Evolutionary conservation across 179 eudicot species (phyloP), one percentile per base, ranked within the genome.

Genomic region (Beta lomatogona): DNA sequence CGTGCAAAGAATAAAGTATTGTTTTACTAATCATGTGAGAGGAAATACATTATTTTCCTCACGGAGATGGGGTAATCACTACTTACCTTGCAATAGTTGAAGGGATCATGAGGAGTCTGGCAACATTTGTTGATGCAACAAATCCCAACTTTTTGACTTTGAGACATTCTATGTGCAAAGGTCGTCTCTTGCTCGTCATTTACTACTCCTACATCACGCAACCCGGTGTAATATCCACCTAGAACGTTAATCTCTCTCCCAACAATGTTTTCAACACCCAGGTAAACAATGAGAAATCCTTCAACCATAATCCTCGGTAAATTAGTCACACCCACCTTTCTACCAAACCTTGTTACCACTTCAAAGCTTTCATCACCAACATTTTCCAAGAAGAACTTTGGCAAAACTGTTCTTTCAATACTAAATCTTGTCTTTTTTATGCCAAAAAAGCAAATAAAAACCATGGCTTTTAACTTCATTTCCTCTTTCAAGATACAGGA

Each of bases 231-330:
- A 80, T 70, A 83, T 21, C 86, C 86, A 36, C 86, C 45, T 79
- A 80, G 9, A 11, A 67, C 83, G 36, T 31, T 22, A 75, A 83
- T 75, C 21, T 83, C 86, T 21, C 44, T 36, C 36, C 86, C 86
- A 52, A 70, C 54, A 21, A 83, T 75, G 6, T 79, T 80, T 11
- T 83, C 80, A 75, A 80, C 36, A 52, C 82, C 82, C 55, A 83
- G 76, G 53, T 68, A 83, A 61, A 80, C 73, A 44, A 4, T 69
- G 7, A 83, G 80, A 25, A 75, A 80, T 1, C 83, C 76, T 61
- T 83, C 86, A 50, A 83, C 86, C 86, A 79, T 83, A 36, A 83
- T 58, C 67, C 50, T 79, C 0, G 86, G 86, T 77, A 83, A 75
- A 9, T 66, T 83, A 14, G 77, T 79, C 53, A 79, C 70, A 6